phyloP scores from a whole-genome alignment of 176 grass and related monocot genomes.

The Musa acuminata region DNA sequence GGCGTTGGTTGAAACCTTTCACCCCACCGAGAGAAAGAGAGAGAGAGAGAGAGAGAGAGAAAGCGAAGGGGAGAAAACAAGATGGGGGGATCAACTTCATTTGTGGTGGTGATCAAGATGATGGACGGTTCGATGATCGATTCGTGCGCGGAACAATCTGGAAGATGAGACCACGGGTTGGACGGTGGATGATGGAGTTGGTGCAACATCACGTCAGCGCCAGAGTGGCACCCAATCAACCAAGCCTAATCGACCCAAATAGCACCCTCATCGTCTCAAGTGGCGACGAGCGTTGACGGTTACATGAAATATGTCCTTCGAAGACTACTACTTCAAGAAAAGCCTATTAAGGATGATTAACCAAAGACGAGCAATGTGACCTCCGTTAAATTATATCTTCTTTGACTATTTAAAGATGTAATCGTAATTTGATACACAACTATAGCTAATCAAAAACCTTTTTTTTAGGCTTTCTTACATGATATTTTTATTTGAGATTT shows the following conservation, averaged over 20 bases:
- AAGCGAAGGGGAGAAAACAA: neutral
- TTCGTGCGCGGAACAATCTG: neutral
- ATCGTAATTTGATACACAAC: no score
- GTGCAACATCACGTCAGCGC: neutral
- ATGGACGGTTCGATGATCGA: neutral
- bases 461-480: no score
- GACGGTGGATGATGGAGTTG: slow-evolving; percentile 1
- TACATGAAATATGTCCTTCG: no score
- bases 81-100: neutral
- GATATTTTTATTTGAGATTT: no score
- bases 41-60: neutral
- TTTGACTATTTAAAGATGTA: no score
- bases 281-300: no score
- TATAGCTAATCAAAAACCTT: no score
- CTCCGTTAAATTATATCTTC: no score
- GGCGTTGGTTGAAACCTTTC: neutral
- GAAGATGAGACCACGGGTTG: neutral
- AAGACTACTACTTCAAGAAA: no score
- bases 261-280: neutral
- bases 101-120: neutral
- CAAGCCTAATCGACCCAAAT: neutral
- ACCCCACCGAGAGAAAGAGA: neutral
- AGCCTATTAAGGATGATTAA: no score
- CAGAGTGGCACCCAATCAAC: neutral
- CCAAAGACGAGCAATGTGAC: no score